These are phyloP conservation scores for Trametes sp. DNA, from an alignment of 1,284 basidiomycete genomes.

Conservation along the genomic window DNA sequence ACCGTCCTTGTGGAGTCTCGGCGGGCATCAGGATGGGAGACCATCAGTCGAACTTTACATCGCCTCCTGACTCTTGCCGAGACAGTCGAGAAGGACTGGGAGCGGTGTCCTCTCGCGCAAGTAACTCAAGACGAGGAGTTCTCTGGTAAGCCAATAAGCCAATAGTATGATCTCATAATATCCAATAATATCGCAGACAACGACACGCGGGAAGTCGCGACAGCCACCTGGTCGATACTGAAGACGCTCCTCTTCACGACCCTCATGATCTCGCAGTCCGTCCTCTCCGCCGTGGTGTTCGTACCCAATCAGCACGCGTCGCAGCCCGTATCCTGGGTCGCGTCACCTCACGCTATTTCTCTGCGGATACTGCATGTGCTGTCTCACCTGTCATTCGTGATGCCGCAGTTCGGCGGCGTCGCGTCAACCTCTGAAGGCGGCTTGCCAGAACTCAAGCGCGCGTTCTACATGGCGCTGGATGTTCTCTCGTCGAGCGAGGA, in stretches of 20 bases:
- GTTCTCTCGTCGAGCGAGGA: conserved; percentile 58
- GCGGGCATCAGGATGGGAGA: conserved; percentile 53
- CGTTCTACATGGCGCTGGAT: conserved; percentile 76
- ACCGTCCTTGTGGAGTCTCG: conserved; percentile 57
- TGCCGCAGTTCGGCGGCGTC: conserved; percentile 78
- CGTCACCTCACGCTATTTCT: conserved; percentile 54
- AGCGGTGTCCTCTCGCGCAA: conserved; percentile 50
- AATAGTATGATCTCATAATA: neutral
- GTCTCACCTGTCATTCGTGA: conserved; percentile 71
- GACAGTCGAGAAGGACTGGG: conserved; percentile 63
- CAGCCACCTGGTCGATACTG: conserved; percentile 65
- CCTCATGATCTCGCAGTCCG: conserved; percentile 70
- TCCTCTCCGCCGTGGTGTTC: conserved; percentile 63
- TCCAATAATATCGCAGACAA: conserved; percentile 39
- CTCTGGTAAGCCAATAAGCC: neutral
- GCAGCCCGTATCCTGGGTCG: conserved; percentile 3
- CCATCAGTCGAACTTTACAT: conserved; percentile 52
- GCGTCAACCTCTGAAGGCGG: conserved; percentile 56
- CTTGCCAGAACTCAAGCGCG: conserved; percentile 71
- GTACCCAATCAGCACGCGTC: conserved; percentile 44
- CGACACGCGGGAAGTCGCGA: conserved; percentile 52
- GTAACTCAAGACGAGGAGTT: conserved; percentile 37
- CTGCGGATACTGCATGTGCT: conserved; percentile 59
- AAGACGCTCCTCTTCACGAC: conserved; percentile 75
- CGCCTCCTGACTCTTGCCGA: conserved; percentile 48